phyloP scores from a whole-genome alignment of 2,329 filamentous ascomycete species.

The Septoria petroselini region DNA sequence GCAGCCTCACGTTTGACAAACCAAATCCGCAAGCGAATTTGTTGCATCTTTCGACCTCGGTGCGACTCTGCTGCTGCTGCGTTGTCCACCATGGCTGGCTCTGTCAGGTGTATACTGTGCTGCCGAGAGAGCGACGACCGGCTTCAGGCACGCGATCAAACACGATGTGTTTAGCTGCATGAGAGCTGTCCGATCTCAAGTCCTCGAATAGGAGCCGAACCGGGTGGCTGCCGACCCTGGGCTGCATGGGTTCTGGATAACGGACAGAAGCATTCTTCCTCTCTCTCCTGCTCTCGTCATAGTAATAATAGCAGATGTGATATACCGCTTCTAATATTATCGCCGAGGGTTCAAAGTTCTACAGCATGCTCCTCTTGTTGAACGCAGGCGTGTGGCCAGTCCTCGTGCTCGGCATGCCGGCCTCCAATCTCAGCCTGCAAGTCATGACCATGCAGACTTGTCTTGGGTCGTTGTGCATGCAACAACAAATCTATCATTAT shows the following conservation, averaged over 20 bases:
- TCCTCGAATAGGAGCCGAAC: constrained; percentile 8
- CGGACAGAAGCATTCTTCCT: too few species aligned
- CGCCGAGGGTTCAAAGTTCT: too few species aligned
- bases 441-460: too few species aligned
- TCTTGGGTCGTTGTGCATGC: too few species aligned
- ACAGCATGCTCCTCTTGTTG: too few species aligned
- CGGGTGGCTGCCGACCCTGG: constrained; percentile 3
- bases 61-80: not conserved
- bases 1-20: constrained; percentile 8
- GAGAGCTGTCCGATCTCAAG: constrained; percentile 8
- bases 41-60: not conserved
- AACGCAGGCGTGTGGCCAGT: too few species aligned
- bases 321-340: too few species aligned
- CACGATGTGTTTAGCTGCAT: constrained; percentile 9
- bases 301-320: too few species aligned
- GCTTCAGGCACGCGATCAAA: constrained; percentile 8
- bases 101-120: not conserved
- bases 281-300: too few species aligned
- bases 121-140: not conserved
- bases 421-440: too few species aligned
- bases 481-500: too few species aligned
- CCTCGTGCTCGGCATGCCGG: too few species aligned
- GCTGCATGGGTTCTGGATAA: constrained; percentile 2
- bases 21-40: not conserved
- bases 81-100: not conserved